Evolutionary conservation across 768 basidiomycete species (phyloP).

Genomic region (Strobilomyces dryophilus): DNA sequence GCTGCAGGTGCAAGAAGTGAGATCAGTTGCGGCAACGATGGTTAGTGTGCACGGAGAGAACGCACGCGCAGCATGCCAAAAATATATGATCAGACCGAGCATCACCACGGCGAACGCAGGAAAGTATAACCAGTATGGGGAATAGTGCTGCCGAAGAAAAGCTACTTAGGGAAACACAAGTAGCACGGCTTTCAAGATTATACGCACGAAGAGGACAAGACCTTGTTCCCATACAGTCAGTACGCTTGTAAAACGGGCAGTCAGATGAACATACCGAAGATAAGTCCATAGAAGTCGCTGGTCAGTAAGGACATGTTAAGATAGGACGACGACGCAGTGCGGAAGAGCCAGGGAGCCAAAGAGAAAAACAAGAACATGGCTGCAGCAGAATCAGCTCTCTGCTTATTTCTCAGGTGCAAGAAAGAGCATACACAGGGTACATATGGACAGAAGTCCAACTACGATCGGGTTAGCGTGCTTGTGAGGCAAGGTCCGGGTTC

Average conservation of each 20-base stretch:
- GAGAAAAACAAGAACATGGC: conserved; percentile 83
- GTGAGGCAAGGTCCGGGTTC: conserved; percentile 13
- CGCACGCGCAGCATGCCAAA: conserved; percentile 81
- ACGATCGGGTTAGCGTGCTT: conserved; percentile 30
- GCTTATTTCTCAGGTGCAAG: neutral
- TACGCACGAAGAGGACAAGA: conserved; percentile 49
- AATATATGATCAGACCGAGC: conserved; percentile 72
- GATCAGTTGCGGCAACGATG: neutral
- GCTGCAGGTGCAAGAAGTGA: conserved; percentile 38
- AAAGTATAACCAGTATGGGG: conserved; percentile 88
- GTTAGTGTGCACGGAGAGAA: conserved; percentile 7
- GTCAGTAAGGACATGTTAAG: conserved; percentile 83
- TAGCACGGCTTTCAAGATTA: neutral
- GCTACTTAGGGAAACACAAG: neutral
- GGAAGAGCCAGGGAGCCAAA: conserved; percentile 75
- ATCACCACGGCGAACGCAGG: conserved; percentile 70
- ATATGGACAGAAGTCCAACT: conserved; percentile 49
- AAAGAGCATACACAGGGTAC: conserved; percentile 34
- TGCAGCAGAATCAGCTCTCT: conserved; percentile 14
- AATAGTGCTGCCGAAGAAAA: conserved; percentile 54
- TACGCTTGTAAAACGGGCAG: neutral
- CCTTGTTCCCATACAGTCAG: conserved; percentile 25
- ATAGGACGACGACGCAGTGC: conserved; percentile 80
- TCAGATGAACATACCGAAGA: conserved; percentile 46
- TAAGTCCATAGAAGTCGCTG: conserved; percentile 82